Percentiles rank a stretch among this genome's conserved stretches.
phyloP scores from a whole-genome alignment of 202 grass and related monocot species.

The Eragrostis tef region DNA sequence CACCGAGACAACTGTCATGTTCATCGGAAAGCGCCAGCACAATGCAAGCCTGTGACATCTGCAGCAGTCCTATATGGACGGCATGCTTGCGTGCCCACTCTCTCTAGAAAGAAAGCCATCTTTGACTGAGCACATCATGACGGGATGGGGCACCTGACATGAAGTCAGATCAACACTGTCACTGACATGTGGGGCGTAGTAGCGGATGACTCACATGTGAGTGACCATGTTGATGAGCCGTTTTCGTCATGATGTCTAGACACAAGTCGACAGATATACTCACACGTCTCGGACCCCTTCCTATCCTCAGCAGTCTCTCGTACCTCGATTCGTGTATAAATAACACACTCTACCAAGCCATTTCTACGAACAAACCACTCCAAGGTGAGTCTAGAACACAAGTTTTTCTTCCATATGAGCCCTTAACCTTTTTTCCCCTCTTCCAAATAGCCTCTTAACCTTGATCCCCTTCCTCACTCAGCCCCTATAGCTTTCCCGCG shows the following conservation, averaged over 20 bases:
- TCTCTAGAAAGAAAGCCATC: neutral
- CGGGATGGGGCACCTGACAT: too few species aligned
- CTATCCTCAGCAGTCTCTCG: neutral
- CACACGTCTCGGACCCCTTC: neutral
- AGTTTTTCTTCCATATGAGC: neutral
- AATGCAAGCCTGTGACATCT: neutral
- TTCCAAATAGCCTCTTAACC: neutral
- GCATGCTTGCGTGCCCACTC: neutral
- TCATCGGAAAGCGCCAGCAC: neutral
- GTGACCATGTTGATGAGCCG: too few species aligned
- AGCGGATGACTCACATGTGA: too few species aligned
- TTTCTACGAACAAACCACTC: neutral
- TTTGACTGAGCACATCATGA: rapidly evolving
- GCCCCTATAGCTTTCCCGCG: neutral
- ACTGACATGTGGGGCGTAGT: too few species aligned
- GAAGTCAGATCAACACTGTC: too few species aligned
- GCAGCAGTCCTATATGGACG: neutral
- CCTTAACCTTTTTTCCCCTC: neutral
- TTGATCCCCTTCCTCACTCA: neutral
- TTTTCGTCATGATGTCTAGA: too few species aligned
- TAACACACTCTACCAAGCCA: neutral
- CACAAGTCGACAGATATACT: neutral
- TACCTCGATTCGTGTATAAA: neutral
- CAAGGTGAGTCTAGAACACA: neutral
- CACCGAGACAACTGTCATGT: neutral